Evolutionary conservation across 192 early-diverging fungal species (phyloP), one percentile per base, ranked within the genome.

Genomic region (Podila epicladia): DNA sequence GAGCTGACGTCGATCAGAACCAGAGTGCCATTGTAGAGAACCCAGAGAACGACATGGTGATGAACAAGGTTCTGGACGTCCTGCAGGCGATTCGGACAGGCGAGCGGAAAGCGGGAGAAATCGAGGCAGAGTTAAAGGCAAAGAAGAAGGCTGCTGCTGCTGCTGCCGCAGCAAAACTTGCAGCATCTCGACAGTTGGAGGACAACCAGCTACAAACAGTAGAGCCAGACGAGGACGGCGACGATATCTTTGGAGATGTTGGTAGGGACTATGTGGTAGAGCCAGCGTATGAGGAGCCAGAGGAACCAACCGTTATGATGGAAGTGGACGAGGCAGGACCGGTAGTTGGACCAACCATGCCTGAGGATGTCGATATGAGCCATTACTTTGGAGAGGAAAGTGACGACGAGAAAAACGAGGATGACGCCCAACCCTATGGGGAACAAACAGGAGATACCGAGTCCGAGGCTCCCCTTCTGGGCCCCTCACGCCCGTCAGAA

Each of bases 191-290:
- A 26, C 71, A 60, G 65, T 57, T 71, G 32, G 45, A 67, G 11
- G 62, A 70, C 24, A 65, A 82, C 38, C 60, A 74, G n/a, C 37
- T 26, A 13, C 45, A 71, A 17, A 60, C 76, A n/a, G 48, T 76
- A 12, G 70, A 72, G 22, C 75, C 85, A 20, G 83, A 84, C 32
- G 88, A 91, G 37, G 92, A 94, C 24, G 86, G 83, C 19, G 87
- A 89, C 45, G 92, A 95, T 82, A 97, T 97, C 31, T 97, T 97
- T 90, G 93, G 89, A 9, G 95, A 95, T 64, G 95, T 85, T 8
- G 96, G 95, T 2, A 72, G 89, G 5, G 92, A 95, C 50, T 97
- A 97, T 69, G 69, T 79, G 17, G 75, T 95, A 2, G 87, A 92
- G n/a, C 87, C 83, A 26, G 33, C 33, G 5, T 12, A 63, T 4